A percentile compares a stretch with the other conserved stretches of the same genome.
These are phyloP conservation scores for Tubosaeta sp. DNA, from an alignment of 768 basidiomycete genomes.

Conservation along the genomic window DNA sequence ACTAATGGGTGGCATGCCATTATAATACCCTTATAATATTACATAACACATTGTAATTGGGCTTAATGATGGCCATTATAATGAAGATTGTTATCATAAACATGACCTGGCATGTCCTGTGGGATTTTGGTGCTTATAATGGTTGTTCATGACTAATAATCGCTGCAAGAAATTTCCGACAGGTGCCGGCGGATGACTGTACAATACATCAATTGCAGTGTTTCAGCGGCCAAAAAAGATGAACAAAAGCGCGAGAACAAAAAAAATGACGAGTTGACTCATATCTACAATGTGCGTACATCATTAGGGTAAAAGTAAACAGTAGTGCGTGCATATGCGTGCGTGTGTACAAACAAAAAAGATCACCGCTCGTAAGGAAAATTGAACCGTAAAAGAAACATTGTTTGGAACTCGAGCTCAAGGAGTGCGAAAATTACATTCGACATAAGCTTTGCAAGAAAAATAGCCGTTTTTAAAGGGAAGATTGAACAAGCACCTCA, in stretches of 20 bases:
- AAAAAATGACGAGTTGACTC: neutral
- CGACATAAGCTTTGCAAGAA: neutral
- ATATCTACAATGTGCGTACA: neutral
- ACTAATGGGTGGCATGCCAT: too few relatives aligned
- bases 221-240: too few relatives aligned
- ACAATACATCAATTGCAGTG: too few relatives aligned
- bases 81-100: neutral
- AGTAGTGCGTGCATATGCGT: neutral
- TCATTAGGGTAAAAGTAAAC: neutral
- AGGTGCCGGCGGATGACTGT: too few relatives aligned
- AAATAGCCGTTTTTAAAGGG: neutral
- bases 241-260: neutral
- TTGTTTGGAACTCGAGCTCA: neutral
- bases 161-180: too few relatives aligned
- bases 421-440: neutral
- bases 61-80: too few relatives aligned
- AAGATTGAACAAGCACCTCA: neutral
- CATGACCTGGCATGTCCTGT: too few relatives aligned
- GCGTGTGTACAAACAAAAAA: neutral
- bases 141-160: too few relatives aligned
- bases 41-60: too few relatives aligned
- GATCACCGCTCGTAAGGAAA: neutral
- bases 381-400: neutral
- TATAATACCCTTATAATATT: too few relatives aligned
- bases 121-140: too few relatives aligned